Percentiles rank a stretch among this genome's conserved stretches.
These are phyloP conservation scores for Apophysomyces variabilis DNA, from an alignment of 371 early-diverging fungal species.

Conservation along the genomic window DNA sequence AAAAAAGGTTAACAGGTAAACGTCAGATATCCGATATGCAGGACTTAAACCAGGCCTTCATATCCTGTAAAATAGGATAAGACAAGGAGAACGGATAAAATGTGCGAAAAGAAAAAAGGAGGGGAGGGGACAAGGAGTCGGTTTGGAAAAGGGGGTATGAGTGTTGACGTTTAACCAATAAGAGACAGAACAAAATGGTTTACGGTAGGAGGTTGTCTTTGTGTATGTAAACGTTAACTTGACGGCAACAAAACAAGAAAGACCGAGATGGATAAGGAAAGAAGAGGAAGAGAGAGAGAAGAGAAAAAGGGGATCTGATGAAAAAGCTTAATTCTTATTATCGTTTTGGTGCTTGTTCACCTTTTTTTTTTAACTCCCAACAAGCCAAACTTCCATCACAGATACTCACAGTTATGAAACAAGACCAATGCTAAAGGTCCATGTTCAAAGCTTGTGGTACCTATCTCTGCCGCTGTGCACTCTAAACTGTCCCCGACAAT, in stretches of 20 bases:
- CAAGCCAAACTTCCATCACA: slow-evolving; percentile 5
- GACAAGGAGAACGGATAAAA: slow-evolving; percentile 12
- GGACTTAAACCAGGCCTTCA: slow-evolving; percentile 4
- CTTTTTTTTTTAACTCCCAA: background rate
- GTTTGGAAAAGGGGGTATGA: background rate
- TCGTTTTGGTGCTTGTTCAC: background rate
- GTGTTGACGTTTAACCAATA: slow-evolving; percentile 1
- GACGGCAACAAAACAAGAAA: background rate
- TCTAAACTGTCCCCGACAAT: slow-evolving; percentile 9
- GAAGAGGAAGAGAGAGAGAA: slow-evolving; percentile 4
- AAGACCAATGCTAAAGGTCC: background rate
- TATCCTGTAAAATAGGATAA: slow-evolving; percentile 4
- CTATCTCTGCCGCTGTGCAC: slow-evolving; percentile 1
- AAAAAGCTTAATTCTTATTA: background rate
- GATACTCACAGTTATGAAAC: background rate
- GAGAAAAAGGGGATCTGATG: background rate
- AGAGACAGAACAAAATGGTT: background rate
- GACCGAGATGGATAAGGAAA: background rate
- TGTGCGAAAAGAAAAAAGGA: slow-evolving; percentile 11
- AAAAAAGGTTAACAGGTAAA: slow-evolving; percentile 14
- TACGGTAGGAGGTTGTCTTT: background rate
- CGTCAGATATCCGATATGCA: slow-evolving; percentile 12
- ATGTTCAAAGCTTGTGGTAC: slow-evolving; percentile 4
- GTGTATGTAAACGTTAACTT: background rate
- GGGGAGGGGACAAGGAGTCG: background rate